Conservation (phyloP, 2,329 filamentous ascomycete species). For the Colletotrichum siamense region DNA sequence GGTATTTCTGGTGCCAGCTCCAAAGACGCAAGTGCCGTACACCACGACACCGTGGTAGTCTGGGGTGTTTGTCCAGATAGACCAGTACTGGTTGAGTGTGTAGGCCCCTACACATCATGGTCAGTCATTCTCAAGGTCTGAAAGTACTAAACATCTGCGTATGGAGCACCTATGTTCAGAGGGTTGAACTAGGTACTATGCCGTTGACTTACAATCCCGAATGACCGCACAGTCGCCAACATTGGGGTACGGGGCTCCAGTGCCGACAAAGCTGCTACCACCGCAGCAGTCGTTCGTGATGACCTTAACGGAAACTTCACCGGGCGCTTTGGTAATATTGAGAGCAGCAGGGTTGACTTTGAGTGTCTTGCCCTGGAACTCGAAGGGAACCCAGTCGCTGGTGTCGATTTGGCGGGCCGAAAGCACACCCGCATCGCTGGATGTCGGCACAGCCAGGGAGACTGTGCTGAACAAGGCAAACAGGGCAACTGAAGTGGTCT, state of each 20-base stretch:
- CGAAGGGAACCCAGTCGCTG: not conserved
- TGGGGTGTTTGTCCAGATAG: not conserved
- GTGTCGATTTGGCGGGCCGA: not conserved
- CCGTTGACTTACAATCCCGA: not conserved
- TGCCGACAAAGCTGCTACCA: not conserved
- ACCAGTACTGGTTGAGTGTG: not conserved
- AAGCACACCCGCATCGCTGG: not conserved
- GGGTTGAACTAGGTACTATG: too few species aligned
- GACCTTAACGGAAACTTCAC: not conserved
- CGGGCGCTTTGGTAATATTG: not conserved
- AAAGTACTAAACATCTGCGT: not conserved
- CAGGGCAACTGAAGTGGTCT: not conserved
- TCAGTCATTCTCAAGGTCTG: not conserved
- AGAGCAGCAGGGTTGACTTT: not conserved
- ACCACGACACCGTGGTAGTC: not conserved
- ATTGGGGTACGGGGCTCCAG: not conserved
- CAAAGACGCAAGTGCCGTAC: not conserved
- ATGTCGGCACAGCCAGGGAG: not conserved
- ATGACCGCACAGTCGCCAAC: not conserved
- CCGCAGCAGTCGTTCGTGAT: not conserved
- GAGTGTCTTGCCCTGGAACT: not conserved
- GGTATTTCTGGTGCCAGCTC: not conserved
- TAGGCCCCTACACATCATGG: not conserved
- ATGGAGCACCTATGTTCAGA: not conserved
- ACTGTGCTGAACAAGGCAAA: not conserved